Conservation (phyloP, 495 filamentous ascomycete genomes). For the Hyaloscypha hepaticicola region DNA sequence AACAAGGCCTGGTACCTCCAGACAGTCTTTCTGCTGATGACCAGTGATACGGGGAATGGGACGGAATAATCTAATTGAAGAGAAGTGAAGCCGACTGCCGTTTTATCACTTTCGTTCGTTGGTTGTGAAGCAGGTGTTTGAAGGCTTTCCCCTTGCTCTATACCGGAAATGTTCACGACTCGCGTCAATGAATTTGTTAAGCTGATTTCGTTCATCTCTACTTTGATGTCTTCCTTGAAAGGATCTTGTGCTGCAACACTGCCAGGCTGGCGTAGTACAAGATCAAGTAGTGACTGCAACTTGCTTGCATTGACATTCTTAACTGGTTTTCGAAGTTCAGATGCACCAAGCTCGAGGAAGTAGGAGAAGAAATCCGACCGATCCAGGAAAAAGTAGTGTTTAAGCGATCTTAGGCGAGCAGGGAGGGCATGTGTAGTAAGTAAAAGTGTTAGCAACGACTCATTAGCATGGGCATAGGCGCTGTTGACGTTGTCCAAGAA, state of each 20-base stretch:
- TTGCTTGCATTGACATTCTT: constrained; percentile 88
- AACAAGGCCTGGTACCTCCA: constrained; percentile 95
- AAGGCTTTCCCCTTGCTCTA: constrained; percentile 78
- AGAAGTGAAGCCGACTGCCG: constrained; percentile 84
- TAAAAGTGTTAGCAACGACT: constrained; percentile 86
- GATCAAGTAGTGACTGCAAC: constrained; percentile 88
- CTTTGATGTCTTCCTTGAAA: constrained; percentile 96
- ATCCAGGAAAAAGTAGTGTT: constrained; percentile 99
- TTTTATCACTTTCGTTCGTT: constrained; percentile 74
- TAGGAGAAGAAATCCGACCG: constrained; percentile 97
- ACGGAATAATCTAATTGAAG: constrained; percentile 91
- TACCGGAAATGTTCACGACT: constrained; percentile 90
- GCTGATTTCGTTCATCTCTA: constrained; percentile 92
- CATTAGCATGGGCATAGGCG: constrained; percentile 93
- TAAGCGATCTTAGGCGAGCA: constrained; percentile 79
- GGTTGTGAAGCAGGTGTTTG: constrained; percentile 47
- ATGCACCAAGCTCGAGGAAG: constrained; percentile 86
- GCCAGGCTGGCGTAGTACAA: constrained; percentile 91
- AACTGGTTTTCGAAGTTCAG: constrained; percentile 84
- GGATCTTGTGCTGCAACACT: constrained; percentile 92
- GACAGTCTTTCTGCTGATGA: constrained; percentile 93
- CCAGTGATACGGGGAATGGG: constrained; percentile 94
- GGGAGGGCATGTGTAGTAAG: constrained; percentile 90
- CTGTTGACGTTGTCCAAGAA: constrained; percentile 94
- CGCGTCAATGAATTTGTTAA: constrained; percentile 92